Evolutionary conservation across 1,284 basidiomycete species (phyloP), one percentile per base, ranked within the genome.

Genomic region (Fomitopsis betulina): DNA sequence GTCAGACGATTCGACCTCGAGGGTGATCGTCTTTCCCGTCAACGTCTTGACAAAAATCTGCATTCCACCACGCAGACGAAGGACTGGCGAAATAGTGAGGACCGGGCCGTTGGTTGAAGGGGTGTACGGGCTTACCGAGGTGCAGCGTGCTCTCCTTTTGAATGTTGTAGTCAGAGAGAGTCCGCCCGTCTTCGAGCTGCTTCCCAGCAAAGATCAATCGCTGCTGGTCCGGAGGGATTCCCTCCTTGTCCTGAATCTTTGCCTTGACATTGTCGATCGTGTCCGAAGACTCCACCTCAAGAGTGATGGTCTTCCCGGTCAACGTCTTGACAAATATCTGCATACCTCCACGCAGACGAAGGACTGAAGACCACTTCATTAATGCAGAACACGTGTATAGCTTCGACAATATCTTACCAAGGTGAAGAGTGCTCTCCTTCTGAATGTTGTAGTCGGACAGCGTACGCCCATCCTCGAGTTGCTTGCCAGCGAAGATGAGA

Each of bases 161-260:
- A 38, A 71, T 71, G 64, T 69, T 70, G 65, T 69, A 69, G 55
- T 70, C 68, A 7, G 69, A 69, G 3, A 89, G 76, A 1, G 87
- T 89, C 21, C 86, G 85, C 12, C 87, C 87, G 58, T 89, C 87
- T 67, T 89, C 87, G 32, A 91, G 73, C 73, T 92, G 89, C 76
- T 92, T 92, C 25, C 89, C 89, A 39, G 89, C 91, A 61, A 93
- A 93, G 71, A 93, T 93, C n/a, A 92, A 76, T 42, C 90, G 86
- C 68, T 92, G 89, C 70, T 91, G 89, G 67, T 92, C 90, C 12
- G 89, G 89, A 19, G 89, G 89, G 45, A 91, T 91, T 0, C 89
- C 89, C 60, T 79, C 79, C 72, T 80, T 80, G 66, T 80, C 79
- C 65, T 80, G 79, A 30, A 80, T 80, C 74, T 80, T 81, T 27